Evolutionary conservation across 2,329 filamentous ascomycete genomes (phyloP).

Genomic region (Nannizziopsis barbatae): DNA sequence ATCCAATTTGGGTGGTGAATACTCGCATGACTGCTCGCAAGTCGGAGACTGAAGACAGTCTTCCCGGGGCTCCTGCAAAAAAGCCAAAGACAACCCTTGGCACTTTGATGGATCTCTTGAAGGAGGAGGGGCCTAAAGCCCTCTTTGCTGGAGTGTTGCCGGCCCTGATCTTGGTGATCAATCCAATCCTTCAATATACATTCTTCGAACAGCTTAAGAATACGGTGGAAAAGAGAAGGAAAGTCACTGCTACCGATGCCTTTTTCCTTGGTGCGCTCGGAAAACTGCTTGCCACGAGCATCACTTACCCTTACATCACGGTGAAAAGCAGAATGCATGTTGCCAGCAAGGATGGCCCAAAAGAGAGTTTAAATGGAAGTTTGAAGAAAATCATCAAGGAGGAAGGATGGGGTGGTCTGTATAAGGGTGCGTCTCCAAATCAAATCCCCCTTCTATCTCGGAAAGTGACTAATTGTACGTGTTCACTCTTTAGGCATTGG

Average conservation of each 20-base stretch:
- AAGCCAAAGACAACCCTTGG: slow-evolving; percentile 62
- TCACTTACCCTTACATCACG: slow-evolving; percentile 98
- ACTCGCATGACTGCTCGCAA: slow-evolving; percentile 92
- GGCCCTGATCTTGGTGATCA: slow-evolving; percentile 87
- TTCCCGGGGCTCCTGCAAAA: slow-evolving; percentile 27
- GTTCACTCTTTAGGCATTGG: slow-evolving; percentile 57
- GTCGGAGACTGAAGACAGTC: slow-evolving; percentile 40
- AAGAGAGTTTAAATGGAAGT: slow-evolving; percentile 67
- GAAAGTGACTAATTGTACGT: neutral
- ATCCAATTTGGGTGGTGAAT: slow-evolving; percentile 99
- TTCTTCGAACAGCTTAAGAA: slow-evolving; percentile 99
- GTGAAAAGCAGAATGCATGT: slow-evolving; percentile 98
- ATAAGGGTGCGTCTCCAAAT: slow-evolving; percentile 59
- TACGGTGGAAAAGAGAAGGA: slow-evolving; percentile 60
- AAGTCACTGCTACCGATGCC: slow-evolving; percentile 72
- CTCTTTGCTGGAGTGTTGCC: slow-evolving; percentile 89
- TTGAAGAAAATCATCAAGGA: slow-evolving; percentile 70
- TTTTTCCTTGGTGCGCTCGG: slow-evolving; percentile 87
- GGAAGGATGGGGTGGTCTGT: slow-evolving; percentile 84
- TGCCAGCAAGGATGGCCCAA: slow-evolving; percentile 60
- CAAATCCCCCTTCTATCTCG: slow-evolving; percentile 4
- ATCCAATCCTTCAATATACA: slow-evolving; percentile 96
- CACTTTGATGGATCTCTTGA: slow-evolving; percentile 68
- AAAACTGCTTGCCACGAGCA: slow-evolving; percentile 83
- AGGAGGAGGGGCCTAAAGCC: slow-evolving; percentile 70